Evolutionary conservation across 495 filamentous ascomycete genomes (phyloP).

Genomic region (Penicillium diatomitis): DNA sequence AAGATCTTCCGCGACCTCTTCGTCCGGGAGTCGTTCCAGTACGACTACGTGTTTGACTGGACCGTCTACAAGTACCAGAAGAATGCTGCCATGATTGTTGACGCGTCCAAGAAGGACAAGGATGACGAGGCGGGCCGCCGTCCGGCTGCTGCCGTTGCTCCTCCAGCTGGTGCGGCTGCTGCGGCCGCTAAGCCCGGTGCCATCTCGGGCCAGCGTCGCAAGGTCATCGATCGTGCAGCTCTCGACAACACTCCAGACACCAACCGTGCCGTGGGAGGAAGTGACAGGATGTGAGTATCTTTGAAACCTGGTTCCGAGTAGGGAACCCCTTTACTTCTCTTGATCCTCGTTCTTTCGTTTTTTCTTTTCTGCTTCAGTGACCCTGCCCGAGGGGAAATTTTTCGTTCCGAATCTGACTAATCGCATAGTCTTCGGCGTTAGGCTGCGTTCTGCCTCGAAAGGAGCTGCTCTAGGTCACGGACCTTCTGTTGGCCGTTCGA

Average conservation of each 20-base stretch:
- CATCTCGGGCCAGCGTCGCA: slow-evolving; percentile 73
- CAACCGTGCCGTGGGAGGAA: slow-evolving; percentile 81
- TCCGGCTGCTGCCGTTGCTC: slow-evolving; percentile 48
- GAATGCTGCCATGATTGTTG: slow-evolving; percentile 86
- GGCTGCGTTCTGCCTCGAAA: slow-evolving; percentile 91
- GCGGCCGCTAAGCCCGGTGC: slow-evolving; percentile 59
- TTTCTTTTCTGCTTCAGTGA: slow-evolving; percentile 47
- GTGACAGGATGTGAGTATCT: slow-evolving; percentile 98
- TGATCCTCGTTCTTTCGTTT: slow-evolving; percentile 70
- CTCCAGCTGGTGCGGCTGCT: slow-evolving; percentile 48
- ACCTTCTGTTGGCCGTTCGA: slow-evolving; percentile 63
- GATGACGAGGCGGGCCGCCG: slow-evolving; percentile 64
- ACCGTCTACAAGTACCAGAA: slow-evolving; percentile 99
- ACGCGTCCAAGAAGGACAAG: slow-evolving; percentile 65
- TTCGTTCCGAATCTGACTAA: slow-evolving; percentile 73
- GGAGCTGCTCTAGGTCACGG: slow-evolving; percentile 62
- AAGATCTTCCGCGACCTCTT: slow-evolving; percentile 99
- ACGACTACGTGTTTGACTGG: slow-evolving; percentile 99
- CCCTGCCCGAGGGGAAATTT: slow-evolving; percentile 65
- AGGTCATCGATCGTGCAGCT: slow-evolving; percentile 64
- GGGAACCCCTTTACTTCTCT: slow-evolving; percentile 53
- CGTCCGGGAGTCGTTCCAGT: slow-evolving; percentile 98
- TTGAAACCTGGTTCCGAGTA: slow-evolving; percentile 79
- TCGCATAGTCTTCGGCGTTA: slow-evolving; percentile 83
- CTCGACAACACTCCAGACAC: slow-evolving; percentile 77